These are phyloP conservation scores for Mycena vulgaris DNA, from an alignment of 768 basidiomycete species.

Conservation along the genomic window DNA sequence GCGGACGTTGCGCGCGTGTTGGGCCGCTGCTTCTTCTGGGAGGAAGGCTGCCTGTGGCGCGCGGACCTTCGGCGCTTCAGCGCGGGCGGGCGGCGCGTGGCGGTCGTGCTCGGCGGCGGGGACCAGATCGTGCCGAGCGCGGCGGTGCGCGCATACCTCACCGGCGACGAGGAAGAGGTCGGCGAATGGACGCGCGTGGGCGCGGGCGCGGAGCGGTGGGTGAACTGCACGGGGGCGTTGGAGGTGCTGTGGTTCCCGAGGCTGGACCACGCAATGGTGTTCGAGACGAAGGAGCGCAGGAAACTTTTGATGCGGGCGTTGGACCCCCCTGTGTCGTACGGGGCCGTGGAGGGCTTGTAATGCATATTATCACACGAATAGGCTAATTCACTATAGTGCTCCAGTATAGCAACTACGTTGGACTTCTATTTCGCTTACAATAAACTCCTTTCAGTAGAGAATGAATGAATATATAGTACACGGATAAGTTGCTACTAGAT, in stretches of 20 bases:
- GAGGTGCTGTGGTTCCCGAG: slow-evolving; percentile 56
- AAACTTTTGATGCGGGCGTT: slow-evolving; percentile 49
- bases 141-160: slow-evolving; percentile 54
- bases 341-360: slow-evolving; percentile 1
- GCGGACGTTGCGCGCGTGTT: slow-evolving; percentile 73
- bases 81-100: slow-evolving; percentile 45
- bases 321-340: slow-evolving; percentile 27
- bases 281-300: slow-evolving; percentile 52
- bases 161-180: slow-evolving; percentile 39
- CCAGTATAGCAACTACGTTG: too few species aligned
- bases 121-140: slow-evolving; percentile 60
- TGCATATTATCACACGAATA: neutral
- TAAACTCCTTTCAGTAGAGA: too few species aligned
- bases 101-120: slow-evolving; percentile 53
- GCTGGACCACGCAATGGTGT: slow-evolving; percentile 59
- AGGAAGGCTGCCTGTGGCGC: slow-evolving; percentile 72
- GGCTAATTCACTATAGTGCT: too few species aligned
- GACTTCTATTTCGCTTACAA: too few species aligned
- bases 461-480: neutral
- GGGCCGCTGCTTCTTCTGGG: slow-evolving; percentile 77
- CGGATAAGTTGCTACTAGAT: slow-evolving; percentile 1
- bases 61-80: slow-evolving; percentile 62
- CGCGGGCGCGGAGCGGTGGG: slow-evolving; percentile 44
- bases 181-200: slow-evolving; percentile 30
- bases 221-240: slow-evolving; percentile 38